A percentile compares a stretch with the other conserved stretches of the same genome.
phyloP scores from a whole-genome alignment of 345 rosid genomes.

The Atalantia buxifolia region DNA sequence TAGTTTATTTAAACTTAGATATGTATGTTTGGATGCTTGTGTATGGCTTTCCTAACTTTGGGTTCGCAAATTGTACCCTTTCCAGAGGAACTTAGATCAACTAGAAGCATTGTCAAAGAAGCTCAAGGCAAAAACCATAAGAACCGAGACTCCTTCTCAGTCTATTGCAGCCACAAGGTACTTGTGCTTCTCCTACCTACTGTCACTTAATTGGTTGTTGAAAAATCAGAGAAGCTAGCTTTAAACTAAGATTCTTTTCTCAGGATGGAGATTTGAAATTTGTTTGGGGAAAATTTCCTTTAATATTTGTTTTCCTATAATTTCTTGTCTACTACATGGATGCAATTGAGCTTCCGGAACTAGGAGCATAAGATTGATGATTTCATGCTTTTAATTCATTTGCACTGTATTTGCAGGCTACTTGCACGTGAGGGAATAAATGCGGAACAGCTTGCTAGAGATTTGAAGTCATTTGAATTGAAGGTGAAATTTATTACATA shows the following conservation, averaged over 20 bases:
- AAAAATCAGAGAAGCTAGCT: not conserved
- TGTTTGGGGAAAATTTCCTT: not conserved
- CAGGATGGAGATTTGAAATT: not conserved
- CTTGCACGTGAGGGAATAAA: conserved; percentile 98
- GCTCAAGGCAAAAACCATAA: conserved; percentile 85
- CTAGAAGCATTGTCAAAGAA: conserved; percentile 91
- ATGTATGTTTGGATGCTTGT: not conserved
- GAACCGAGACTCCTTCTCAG: conserved; percentile 91
- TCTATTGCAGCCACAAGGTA: conserved; percentile 96
- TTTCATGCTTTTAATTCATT: not conserved
- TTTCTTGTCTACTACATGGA: not conserved
- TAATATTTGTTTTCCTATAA: not conserved
- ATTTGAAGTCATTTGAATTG: conserved; percentile 89
- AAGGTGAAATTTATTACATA: conserved; percentile 47
- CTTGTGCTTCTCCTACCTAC: not conserved
- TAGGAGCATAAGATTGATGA: not conserved
- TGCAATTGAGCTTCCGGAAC: not conserved
- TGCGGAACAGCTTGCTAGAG: conserved; percentile 95
- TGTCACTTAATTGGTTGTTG: conserved; percentile 2
- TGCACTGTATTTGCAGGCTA: conserved; percentile 43
- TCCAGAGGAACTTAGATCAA: conserved; percentile 93
- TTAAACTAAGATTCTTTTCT: not conserved
- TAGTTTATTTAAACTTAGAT: not conserved
- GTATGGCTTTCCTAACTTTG: conserved; percentile 12
- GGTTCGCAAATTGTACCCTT: conserved; percentile 13